Evolutionary conservation across 2,329 filamentous ascomycete species (phyloP), one percentile per base, ranked within the genome.

Genomic region (Metarhizium sp.): DNA sequence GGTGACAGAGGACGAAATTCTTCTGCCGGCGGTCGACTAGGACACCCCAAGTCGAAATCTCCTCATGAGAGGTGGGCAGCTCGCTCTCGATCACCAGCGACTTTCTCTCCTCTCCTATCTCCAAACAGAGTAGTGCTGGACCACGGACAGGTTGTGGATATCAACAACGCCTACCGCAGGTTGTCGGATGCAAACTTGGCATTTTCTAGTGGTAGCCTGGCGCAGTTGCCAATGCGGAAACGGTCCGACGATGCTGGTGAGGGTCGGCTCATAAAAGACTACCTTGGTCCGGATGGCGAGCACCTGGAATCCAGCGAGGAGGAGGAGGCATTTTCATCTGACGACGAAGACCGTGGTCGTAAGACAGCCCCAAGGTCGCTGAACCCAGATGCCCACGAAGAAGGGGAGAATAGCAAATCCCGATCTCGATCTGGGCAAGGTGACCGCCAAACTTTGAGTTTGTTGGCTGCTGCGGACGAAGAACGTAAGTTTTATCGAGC

Each of bases 401-500:
- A 70, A 43, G 63, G 63, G 4, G 64, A 66, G 5, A 70, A 71
- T 29, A 71, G 70, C 29, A 68, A 69, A 40, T 63, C 60, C 4
- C 61, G 47, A 10, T 67, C 55, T 59, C 61, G 59, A 65, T 59
- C 72, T 1, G 70, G 61, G 54, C 68, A 73, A 63, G 59, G 69
- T 60, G 65, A 70, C 59, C 71, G 72, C 57, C 75, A 75, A 62
- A 74, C 78, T 1, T 73, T 77, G 65, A 90, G 85, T 63, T 69
- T 91, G 55, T 72, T 92, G 53, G 87, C 86, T 43, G 87, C 87
- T 6, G 85, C 86, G 1, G 86, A 92, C 66, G 86, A 90, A 76
- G 88, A 92, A 67, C 81, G 90, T 89, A 77, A 66, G 87, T 78
- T 36, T 30, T 13, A 48, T 32, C 25, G 11, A 48, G 5, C 25